Base-by-base conservation (phyloP, 192 early-diverging fungal genomes). In the Coemansia sp. region DNA sequence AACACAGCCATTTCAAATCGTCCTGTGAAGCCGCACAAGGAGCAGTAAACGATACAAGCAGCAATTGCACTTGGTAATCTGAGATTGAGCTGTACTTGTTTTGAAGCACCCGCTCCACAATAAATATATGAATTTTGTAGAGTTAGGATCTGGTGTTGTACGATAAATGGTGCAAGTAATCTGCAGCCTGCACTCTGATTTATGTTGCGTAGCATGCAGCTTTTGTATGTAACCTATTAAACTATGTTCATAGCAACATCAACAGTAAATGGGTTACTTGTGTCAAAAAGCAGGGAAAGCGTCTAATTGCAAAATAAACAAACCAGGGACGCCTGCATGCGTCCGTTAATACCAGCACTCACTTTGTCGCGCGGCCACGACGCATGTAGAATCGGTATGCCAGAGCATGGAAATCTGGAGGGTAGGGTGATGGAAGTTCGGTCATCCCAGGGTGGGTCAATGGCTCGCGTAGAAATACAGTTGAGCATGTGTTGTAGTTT, bases 401-500 rank as follows among this genome's bases (percentile, higher is more conserved):
- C 64, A 98, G 84, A 20, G 92, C 87, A 66, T 98, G 97, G 77
- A 89, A 83, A 39, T 90, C 89, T 51, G 95, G 94, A 31, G 94
- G 91, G 76, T 88, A 95, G 17, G 97, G 97, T 55, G 94, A 94
- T 33, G 97, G 97, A 30, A 98, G 85, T 84, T 98, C 97, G 59
- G 91, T 90, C 39, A 83, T 72, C 64, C 87, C 85, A 14, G 95
- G 93, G 68, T 92, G 87, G 22, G 92, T 92, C 52, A 96, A 86
- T 14, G 97, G 97, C 25, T 90, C 81, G 59, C 95, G 90, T 52
- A 98, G 78, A 70, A 94, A 94, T 52, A 95, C 88, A 1, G 87
- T 84, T 30, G 91, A 92, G 87, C 94, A 95, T 6, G 91, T 94
- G 74, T 91, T 90, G 84, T 95, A 98, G 84, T 94, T 91, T 55